Evolutionary conservation across 768 basidiomycete genomes (phyloP).

Genomic region (Russula dissimulans): DNA sequence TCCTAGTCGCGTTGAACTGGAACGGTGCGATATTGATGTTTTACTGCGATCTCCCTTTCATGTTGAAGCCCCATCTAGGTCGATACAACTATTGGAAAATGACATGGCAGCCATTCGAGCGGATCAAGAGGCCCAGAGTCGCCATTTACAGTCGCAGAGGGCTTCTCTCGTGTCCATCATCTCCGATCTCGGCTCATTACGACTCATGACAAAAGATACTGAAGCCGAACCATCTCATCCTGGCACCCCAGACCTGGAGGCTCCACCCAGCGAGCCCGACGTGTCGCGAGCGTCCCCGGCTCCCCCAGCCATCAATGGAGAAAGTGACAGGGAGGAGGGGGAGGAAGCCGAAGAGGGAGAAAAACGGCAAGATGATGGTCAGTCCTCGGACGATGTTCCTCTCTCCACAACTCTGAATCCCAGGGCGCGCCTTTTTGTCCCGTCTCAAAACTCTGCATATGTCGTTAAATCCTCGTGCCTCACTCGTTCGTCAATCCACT

Average conservation of each 20-base stretch:
- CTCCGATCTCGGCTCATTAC: conserved; percentile 47
- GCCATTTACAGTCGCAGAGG: conserved; percentile 59
- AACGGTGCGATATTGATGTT: conserved; percentile 43
- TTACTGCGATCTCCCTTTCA: neutral
- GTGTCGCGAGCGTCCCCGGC: conserved; percentile 43
- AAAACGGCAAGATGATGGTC: conserved; percentile 30
- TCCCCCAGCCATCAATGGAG: conserved; percentile 31
- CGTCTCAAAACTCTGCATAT: conserved; percentile 24
- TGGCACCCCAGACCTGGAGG: conserved; percentile 13
- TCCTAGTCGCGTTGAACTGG: conserved; percentile 67
- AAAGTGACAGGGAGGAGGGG: conserved; percentile 22
- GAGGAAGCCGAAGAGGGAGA: conserved; percentile 31
- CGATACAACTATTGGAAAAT: conserved; percentile 60
- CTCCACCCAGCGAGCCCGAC: conserved; percentile 21
- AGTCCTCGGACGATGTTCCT: conserved; percentile 25
- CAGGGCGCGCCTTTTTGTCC: conserved; percentile 27
- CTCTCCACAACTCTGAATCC: conserved; percentile 28
- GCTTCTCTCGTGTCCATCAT: conserved; percentile 58
- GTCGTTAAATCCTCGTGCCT: neutral
- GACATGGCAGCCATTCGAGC: conserved; percentile 67
- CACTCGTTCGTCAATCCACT: neutral
- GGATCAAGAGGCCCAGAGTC: conserved; percentile 68
- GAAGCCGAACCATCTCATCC: conserved; percentile 28
- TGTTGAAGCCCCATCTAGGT: conserved; percentile 32
- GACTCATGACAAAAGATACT: conserved; percentile 59